Base-by-base conservation (phyloP, 768 basidiomycete genomes). In the Russula earlei region DNA sequence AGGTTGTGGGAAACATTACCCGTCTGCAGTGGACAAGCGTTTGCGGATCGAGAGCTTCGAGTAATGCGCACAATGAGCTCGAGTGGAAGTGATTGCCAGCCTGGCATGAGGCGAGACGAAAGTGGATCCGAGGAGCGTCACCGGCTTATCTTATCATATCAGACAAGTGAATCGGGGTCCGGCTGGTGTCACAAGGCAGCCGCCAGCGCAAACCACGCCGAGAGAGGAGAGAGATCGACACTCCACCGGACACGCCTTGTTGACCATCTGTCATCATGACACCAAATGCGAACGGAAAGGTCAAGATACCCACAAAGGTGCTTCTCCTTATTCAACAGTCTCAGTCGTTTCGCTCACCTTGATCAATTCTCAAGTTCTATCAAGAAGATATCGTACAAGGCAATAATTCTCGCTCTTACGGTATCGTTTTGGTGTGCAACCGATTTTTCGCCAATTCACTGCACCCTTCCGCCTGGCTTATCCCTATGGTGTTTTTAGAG, bases 381-480 rank as follows among this genome's bases (percentile, higher is more conserved):
- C 64, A 65, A 48, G 70, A 71, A 55, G 75, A 75, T 65, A 66
- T 72, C 20, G 72, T 76, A 42, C 66, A 64, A 42, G 64, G 69
- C 38, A 66, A 53, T 54, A 64, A 67, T 52, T 45, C 72, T 31
- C 72, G 66, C 68, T 49, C 66, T 72, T 25, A 71, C 62, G 87
- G 80, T 27, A 74, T 87, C 59, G 83, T 91, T 47, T 68, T 90
- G 70, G 89, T 88, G 67, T 57, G 74, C 63, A 47, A 20, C 27
- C 40, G 24, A 20, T 29, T 22, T 60, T 55, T 36, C 31, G 41
- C 27, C 15, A 36, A 34, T 31, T 10, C 4, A 24, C 43, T 15
- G 17, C 20, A 45, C 29, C 38, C 8, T 20, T 42, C 17, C 17
- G 47, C 9, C 37, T 19, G 45, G 54, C 47, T 53, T 42, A 60